These are phyloP conservation scores for Suillus tomentosus DNA, from an alignment of 768 basidiomycete species.

Conservation along the genomic window DNA sequence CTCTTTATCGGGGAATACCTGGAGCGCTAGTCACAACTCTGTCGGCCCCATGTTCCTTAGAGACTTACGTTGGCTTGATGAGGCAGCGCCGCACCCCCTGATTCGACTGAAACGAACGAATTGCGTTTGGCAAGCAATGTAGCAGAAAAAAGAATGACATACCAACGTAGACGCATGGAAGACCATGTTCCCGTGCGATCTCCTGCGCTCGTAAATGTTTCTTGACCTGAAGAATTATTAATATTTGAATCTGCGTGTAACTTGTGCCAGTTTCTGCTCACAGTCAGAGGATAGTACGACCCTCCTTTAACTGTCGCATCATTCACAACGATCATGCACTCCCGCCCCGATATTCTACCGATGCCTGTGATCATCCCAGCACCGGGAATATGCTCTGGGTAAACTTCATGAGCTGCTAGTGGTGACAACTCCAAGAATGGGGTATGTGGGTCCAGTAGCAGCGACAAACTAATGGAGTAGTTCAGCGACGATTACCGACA, in stretches of 20 bases:
- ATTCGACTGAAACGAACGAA: slow-evolving; percentile 65
- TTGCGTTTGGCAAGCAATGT: slow-evolving; percentile 5
- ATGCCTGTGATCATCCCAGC: slow-evolving; percentile 91
- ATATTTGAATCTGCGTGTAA: neutral
- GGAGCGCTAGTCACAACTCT: slow-evolving; percentile 7
- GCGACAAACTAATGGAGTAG: slow-evolving; percentile 52
- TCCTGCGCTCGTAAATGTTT: slow-evolving; percentile 95
- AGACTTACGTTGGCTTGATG: slow-evolving; percentile 77
- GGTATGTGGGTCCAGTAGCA: slow-evolving; percentile 81
- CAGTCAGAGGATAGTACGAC: slow-evolving; percentile 88
- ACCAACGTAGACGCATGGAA: slow-evolving; percentile 95
- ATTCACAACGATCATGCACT: slow-evolving; percentile 91
- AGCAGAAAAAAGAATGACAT: slow-evolving; percentile 26
- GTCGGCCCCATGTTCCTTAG: neutral
- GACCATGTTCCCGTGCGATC: slow-evolving; percentile 85
- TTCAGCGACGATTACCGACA: slow-evolving; percentile 10
- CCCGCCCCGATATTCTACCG: slow-evolving; percentile 74
- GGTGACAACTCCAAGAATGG: slow-evolving; percentile 90
- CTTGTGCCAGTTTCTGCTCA: slow-evolving; percentile 27
- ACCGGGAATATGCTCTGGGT: slow-evolving; percentile 77
- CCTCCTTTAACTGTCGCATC: slow-evolving; percentile 94
- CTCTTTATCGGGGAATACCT: slow-evolving; percentile 92
- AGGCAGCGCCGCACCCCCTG: slow-evolving; percentile 90
- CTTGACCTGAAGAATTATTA: slow-evolving; percentile 62
- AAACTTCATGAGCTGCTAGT: slow-evolving; percentile 86